Conservation (phyloP, 306 rosid species). For the Pueraria montana region DNA sequence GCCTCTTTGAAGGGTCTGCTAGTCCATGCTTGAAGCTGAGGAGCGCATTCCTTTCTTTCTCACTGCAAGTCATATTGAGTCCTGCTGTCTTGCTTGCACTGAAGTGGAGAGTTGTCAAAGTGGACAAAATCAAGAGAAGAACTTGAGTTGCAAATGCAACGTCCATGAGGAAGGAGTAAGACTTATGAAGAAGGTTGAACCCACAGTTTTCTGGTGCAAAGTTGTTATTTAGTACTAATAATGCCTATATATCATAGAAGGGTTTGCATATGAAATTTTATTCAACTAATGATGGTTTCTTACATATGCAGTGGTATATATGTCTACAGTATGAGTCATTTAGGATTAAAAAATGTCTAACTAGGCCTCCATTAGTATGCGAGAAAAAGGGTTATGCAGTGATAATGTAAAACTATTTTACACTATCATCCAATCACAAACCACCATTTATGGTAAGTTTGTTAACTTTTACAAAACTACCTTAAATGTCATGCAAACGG, state of each 20-base stretch:
- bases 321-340: neutral
- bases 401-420: too few relatives aligned
- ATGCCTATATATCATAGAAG: neutral
- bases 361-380: too few relatives aligned
- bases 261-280: neutral
- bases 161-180: constrained; percentile 13
- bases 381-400: too few relatives aligned
- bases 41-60: constrained; percentile 41
- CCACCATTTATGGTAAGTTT: too few relatives aligned
- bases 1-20: constrained; percentile 35
- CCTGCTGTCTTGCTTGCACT: neutral
- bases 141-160: neutral
- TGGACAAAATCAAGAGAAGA: constrained; percentile 7
- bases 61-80: constrained; percentile 30
- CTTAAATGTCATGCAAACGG: too few relatives aligned
- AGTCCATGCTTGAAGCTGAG: constrained; percentile 50
- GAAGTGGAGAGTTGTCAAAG: constrained; percentile 3
- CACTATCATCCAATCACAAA: too few relatives aligned
- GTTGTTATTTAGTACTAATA: neutral
- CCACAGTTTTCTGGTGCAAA: neutral
- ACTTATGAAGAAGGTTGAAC: neutral
- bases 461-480: too few relatives aligned
- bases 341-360: neutral
- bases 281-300: neutral
- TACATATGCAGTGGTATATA: neutral